Evolutionary conservation across 805 yeast genomes (phyloP).

Genomic region (Teunomyces barrocoloradensis): DNA sequence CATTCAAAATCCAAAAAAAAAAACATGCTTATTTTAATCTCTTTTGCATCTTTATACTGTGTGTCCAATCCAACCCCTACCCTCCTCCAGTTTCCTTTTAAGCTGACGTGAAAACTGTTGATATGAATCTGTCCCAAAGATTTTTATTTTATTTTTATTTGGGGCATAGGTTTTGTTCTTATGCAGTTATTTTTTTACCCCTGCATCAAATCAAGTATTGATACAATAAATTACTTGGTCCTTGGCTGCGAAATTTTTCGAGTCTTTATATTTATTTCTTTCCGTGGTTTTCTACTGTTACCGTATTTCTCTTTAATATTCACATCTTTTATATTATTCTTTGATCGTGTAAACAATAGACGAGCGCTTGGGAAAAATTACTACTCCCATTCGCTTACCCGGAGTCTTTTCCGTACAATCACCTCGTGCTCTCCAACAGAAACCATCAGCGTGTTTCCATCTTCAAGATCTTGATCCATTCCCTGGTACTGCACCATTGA

Average conservation of each 20-base stretch:
- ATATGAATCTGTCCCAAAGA: no score
- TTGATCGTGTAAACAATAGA: neutral
- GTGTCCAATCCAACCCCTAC: neutral
- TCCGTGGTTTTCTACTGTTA: neutral
- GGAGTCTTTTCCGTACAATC: constrained; percentile 23
- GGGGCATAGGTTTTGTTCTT: neutral
- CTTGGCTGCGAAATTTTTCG: constrained; percentile 3
- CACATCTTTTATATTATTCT: neutral
- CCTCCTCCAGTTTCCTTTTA: neutral
- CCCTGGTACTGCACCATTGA: constrained; percentile 35
- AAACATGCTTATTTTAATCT: no score
- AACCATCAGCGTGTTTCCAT: constrained; percentile 16
- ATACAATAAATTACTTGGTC: constrained; percentile 2
- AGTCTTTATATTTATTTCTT: constrained; percentile 1
- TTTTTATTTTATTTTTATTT: neutral
- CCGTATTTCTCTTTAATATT: neutral
- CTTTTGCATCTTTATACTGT: neutral
- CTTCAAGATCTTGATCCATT: constrained; percentile 16
- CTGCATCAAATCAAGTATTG: constrained; percentile 1
- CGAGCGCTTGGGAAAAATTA: neutral
- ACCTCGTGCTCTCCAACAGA: constrained; percentile 19
- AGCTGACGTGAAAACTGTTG: neutral
- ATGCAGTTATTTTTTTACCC: neutral
- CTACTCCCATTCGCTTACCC: constrained; percentile 40
- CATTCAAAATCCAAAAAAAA: neutral